phyloP scores from a whole-genome alignment of 768 basidiomycete species.

The Panaeolus papilionaceus region DNA sequence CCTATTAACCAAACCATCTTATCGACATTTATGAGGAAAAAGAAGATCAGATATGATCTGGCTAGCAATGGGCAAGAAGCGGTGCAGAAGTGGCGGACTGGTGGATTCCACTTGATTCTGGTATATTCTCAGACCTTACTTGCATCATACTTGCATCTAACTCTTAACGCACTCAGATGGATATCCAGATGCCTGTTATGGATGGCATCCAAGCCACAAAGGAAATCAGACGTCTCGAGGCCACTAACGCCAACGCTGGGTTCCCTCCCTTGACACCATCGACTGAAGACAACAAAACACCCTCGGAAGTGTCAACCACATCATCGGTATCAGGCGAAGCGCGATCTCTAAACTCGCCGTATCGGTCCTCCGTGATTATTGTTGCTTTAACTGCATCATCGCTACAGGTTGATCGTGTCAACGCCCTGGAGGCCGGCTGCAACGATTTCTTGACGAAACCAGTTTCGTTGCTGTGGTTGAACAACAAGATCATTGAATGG shows the following conservation, averaged over 20 bases:
- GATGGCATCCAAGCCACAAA: conserved; percentile 98
- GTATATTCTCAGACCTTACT: conserved; percentile 52
- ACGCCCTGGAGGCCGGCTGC: conserved; percentile 97
- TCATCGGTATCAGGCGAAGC: conserved; percentile 41
- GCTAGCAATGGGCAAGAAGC: conserved; percentile 97
- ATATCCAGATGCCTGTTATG: conserved; percentile 99
- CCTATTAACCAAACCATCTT: conserved; percentile 98
- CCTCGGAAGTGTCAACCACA: conserved; percentile 55
- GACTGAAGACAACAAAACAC: conserved; percentile 54
- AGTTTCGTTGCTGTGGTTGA: conserved; percentile 92
- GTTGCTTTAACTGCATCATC: conserved; percentile 98
- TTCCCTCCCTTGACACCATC: conserved; percentile 75
- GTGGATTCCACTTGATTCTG: conserved; percentile 93
- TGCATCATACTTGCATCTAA: conserved; percentile 18
- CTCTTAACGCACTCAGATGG: conserved; percentile 72
- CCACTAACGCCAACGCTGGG: conserved; percentile 64
- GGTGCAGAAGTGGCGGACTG: conserved; percentile 92
- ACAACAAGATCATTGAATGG: conserved; percentile 99
- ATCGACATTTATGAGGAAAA: conserved; percentile 96
- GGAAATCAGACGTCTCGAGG: conserved; percentile 90
- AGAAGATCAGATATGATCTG: conserved; percentile 93
- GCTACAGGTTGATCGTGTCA: conserved; percentile 93
- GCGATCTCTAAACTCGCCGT: conserved; percentile 63
- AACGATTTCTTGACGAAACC: conserved; percentile 99
- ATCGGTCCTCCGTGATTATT: conserved; percentile 95